These are phyloP conservation scores for Lizonia empirigonia DNA, from an alignment of 2,329 filamentous ascomycete genomes.

Conservation along the genomic window DNA sequence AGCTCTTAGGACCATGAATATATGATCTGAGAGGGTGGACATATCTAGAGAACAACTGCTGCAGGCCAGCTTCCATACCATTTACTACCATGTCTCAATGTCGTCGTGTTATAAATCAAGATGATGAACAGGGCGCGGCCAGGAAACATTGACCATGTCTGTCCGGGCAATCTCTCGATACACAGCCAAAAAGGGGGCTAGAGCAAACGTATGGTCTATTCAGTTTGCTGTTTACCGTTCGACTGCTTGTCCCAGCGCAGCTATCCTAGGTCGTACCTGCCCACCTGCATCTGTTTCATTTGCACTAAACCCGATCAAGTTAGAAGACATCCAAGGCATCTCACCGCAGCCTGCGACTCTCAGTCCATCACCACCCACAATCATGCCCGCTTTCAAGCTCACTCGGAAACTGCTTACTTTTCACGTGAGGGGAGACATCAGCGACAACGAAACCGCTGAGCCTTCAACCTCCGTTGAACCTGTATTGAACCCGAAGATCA, in stretches of 20 bases:
- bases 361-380: not conserved
- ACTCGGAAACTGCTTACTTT: too few relatives aligned
- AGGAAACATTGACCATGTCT: not conserved
- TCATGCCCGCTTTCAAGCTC: not conserved
- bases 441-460: too few relatives aligned
- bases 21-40: not conserved
- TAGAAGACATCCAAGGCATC: not conserved
- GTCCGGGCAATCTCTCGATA: not conserved
- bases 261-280: too few relatives aligned
- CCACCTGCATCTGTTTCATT: too few relatives aligned
- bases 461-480: too few relatives aligned
- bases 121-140: conserved; percentile 3
- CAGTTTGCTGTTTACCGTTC: not conserved
- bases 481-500: too few relatives aligned
- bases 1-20: not conserved
- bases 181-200: not conserved
- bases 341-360: not conserved
- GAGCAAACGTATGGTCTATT: not conserved
- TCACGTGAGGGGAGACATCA: too few relatives aligned
- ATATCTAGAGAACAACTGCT: conserved; percentile 6
- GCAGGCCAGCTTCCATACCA: conserved; percentile 9
- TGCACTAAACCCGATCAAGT: not conserved
- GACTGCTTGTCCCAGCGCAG: not conserved
- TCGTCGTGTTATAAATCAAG: not conserved
- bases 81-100: not conserved